Base-by-base conservation (phyloP, 495 filamentous ascomycete species). In the Penicillium subrubescens region DNA sequence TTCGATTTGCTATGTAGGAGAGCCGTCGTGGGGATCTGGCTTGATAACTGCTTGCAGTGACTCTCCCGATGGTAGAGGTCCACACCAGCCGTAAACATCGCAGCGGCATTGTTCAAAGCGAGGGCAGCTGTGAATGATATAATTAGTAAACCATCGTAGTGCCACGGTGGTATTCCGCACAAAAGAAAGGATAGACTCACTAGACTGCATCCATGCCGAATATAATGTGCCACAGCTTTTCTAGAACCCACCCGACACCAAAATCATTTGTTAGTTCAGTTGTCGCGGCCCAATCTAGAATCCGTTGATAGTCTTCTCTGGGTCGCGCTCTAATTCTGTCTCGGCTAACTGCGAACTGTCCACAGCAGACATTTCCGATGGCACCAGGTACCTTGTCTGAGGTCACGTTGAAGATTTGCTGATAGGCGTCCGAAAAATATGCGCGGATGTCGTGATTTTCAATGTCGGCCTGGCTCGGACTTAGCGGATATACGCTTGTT, bases 281-380 rank as follows among this genome's bases (percentile, higher is more conserved):
- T 12, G 53, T 70, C 19, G 68, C 67, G n/a, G 69, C 73, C 81
- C 82, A 83, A 10, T 74, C 55, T 31, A 82, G 60, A 61, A 83
- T 79, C 8, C 77, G 74, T 57, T 75, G 64, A 57, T 84, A 85
- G 51, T 83, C 80, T 11, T 67, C 57, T 37, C 67, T 71, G 0
- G 78, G 74, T 5, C 82, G 74, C n/a, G 71, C 66, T 19, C 55
- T 68, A 14, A 84, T 81, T 41, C 74, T 73, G n/a, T 78, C 73
- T 17, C 77, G 74, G 27, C 77, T 79, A 2, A 79, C 77, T 10
- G 78, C 81, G 59, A 85, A 85, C 60, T 85, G 82, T 0, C 74
- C 82, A 55, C 82, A 85, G 67, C 82, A 85, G 19, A 80, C 72
- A 23, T 78, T 77, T 12, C 81, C 81, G 17, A 83, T 77, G 8